These are phyloP conservation scores for Aspergillus olivimuriae DNA, from an alignment of 495 filamentous ascomycete species.

Conservation along the genomic window DNA sequence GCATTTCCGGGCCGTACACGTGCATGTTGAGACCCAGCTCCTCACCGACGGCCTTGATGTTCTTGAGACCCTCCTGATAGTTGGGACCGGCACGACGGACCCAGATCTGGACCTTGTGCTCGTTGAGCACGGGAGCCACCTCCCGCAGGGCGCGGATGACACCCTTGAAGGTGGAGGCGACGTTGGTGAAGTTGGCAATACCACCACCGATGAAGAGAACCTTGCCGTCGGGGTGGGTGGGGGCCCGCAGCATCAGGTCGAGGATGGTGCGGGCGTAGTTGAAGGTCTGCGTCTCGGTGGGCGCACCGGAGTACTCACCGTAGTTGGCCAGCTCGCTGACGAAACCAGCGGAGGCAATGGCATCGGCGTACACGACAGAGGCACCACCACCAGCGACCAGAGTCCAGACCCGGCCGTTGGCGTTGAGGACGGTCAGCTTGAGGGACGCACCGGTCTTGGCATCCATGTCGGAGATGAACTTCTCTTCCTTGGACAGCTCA, in stretches of 20 bases:
- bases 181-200: constrained; percentile 99
- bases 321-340: constrained; percentile 98
- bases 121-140: constrained; percentile 74
- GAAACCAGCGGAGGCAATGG: constrained; percentile 94
- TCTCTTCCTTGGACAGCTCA: constrained; percentile 96
- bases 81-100: constrained; percentile 98
- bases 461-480: constrained; percentile 96
- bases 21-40: constrained; percentile 93
- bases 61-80: constrained; percentile 99
- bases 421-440: constrained; percentile 94
- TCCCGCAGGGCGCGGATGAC: constrained; percentile 96
- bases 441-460: constrained; percentile 98
- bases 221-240: constrained; percentile 82
- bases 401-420: constrained; percentile 90
- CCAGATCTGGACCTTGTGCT: constrained; percentile 99
- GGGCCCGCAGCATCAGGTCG: constrained; percentile 95
- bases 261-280: constrained; percentile 96
- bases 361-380: constrained; percentile 97
- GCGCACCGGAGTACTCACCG: constrained; percentile 98
- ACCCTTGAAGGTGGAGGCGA: constrained; percentile 98
- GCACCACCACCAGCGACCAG: constrained; percentile 98
- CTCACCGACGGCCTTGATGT: constrained; percentile 93
- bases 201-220: constrained; percentile 98
- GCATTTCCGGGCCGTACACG: constrained; percentile 97
- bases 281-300: constrained; percentile 96